Evolutionary conservation across 352 stramenopile species (phyloP).

Genomic region (Phytophthora tentaculata): DNA sequence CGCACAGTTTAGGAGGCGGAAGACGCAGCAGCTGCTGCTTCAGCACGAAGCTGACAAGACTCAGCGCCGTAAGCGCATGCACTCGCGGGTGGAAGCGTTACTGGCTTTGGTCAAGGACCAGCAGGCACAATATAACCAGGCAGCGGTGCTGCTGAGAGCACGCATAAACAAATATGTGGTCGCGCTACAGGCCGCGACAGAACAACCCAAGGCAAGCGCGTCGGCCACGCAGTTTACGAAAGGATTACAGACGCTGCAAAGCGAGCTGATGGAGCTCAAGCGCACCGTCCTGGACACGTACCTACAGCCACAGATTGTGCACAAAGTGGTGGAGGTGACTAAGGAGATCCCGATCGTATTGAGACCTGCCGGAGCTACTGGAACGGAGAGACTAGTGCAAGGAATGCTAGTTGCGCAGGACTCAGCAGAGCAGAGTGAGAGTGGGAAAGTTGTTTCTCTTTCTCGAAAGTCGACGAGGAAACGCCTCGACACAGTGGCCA

Average conservation of each 20-base stretch:
- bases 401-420: background rate
- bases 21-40: constrained; percentile 42
- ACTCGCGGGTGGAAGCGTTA: constrained; percentile 35
- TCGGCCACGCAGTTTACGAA: constrained; percentile 17
- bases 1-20: constrained; percentile 29
- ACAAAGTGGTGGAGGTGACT: constrained; percentile 17
- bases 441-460: background rate
- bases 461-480: background rate
- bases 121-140: constrained; percentile 53
- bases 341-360: constrained; percentile 30
- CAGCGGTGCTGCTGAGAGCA: constrained; percentile 29
- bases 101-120: constrained; percentile 47
- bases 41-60: constrained; percentile 22
- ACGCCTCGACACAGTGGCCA: background rate
- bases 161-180: constrained; percentile 35
- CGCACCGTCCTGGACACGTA: constrained; percentile 39
- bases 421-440: background rate
- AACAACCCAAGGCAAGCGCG: constrained; percentile 7
- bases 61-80: constrained; percentile 27
- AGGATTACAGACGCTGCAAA: constrained; percentile 39
- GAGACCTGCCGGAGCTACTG: constrained; percentile 12
- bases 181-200: constrained; percentile 20
- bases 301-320: constrained; percentile 22
- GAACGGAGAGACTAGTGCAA: constrained; percentile 6
- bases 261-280: constrained; percentile 47